These are phyloP conservation scores for Paulownia fortunei DNA, from an alignment of 257 asterid genomes.

Conservation along the genomic window DNA sequence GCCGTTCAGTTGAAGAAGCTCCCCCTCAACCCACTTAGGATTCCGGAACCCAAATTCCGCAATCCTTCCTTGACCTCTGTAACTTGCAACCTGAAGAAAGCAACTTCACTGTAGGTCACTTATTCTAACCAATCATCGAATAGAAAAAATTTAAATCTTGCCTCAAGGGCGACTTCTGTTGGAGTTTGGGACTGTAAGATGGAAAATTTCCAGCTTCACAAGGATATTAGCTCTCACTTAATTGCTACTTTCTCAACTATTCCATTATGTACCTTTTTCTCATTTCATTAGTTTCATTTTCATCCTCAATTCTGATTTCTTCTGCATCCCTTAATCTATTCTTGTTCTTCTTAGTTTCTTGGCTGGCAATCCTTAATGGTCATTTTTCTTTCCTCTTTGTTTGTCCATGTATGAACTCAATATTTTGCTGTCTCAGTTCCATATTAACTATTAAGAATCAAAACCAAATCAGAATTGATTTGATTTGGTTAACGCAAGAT, in stretches of 20 bases:
- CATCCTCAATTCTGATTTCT: no score
- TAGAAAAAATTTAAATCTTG: conserved; percentile 5
- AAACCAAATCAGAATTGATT: no score
- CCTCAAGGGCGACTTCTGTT: neutral
- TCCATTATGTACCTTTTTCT: neutral
- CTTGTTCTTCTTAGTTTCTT: no score
- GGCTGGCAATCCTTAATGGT: neutral
- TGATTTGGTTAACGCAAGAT: no score
- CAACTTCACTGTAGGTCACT: conserved; percentile 17
- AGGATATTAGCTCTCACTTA: neutral
- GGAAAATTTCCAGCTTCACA: neutral
- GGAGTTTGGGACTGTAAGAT: neutral
- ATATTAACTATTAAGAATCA: no score
- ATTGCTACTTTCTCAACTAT: neutral
- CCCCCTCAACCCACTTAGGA: conserved; percentile 96
- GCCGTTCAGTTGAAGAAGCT: conserved; percentile 89
- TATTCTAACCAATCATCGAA: conserved; percentile 18
- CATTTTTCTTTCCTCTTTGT: neutral
- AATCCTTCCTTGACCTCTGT: conserved; percentile 91
- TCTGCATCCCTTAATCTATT: no score
- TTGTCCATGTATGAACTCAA: neutral
- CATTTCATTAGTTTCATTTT: neutral
- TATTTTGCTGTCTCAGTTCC: neutral
- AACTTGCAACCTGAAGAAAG: conserved; percentile 69
- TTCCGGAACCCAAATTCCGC: conserved; percentile 88